Evolutionary conservation across 306 rosid species (phyloP).

Genomic region (Heteromeles arbutifolia): DNA sequence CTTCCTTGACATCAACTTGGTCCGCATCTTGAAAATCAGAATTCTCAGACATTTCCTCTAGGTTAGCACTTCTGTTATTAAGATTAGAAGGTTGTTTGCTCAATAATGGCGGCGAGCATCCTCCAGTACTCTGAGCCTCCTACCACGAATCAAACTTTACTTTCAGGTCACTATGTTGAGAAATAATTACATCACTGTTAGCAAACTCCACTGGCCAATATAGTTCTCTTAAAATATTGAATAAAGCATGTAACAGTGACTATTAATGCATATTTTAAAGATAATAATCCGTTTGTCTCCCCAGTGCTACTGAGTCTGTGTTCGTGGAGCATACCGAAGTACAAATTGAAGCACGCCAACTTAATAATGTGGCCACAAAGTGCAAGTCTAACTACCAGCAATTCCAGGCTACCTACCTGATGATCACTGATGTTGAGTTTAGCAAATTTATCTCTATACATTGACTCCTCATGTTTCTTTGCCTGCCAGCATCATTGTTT

Average conservation of each 20-base stretch:
- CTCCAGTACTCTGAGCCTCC: slow-evolving; percentile 61
- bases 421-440: slow-evolving; percentile 45
- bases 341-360: neutral
- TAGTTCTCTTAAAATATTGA: neutral
- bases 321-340: neutral
- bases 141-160: slow-evolving; percentile 48
- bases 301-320: neutral
- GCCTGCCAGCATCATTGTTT: slow-evolving; percentile 42
- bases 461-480: slow-evolving; percentile 41
- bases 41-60: slow-evolving; percentile 70
- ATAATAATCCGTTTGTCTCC: neutral
- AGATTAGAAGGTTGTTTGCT: slow-evolving; percentile 35
- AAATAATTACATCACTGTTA: slow-evolving; percentile 17
- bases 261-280: neutral
- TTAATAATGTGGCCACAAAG: neutral
- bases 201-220: slow-evolving; percentile 23
- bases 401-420: slow-evolving; percentile 34
- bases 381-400: neutral
- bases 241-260: neutral
- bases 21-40: slow-evolving; percentile 54
- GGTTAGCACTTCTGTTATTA: slow-evolving; percentile 37
- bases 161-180: slow-evolving; percentile 30
- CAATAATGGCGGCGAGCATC: slow-evolving; percentile 37
- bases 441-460: slow-evolving; percentile 55
- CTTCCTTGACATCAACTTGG: slow-evolving; percentile 38